phyloP scores from a whole-genome alignment of 306 rosid genomes.

The Cucumis hystrix region DNA sequence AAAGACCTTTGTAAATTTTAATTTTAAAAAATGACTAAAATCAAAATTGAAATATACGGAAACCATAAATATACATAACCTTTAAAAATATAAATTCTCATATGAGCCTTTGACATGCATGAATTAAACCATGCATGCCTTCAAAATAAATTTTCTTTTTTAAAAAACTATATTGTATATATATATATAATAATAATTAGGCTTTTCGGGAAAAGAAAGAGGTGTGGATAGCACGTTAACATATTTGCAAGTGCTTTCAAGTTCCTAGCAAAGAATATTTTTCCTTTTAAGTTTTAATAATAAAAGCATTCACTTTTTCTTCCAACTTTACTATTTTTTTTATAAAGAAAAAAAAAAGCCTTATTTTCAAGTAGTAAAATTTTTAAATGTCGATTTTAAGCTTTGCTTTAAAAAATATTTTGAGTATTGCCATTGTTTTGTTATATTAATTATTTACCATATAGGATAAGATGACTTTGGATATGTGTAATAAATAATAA shows the following conservation, averaged over 20 bases:
- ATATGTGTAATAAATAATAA: not conserved
- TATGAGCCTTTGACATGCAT: not conserved
- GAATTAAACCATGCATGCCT: not conserved
- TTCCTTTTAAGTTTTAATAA: not conserved
- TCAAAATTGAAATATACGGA: not conserved
- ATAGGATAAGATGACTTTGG: not conserved
- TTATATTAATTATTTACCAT: no score
- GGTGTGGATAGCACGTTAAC: constrained; percentile 6
- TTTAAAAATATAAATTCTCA: no score
- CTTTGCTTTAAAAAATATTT: not conserved
- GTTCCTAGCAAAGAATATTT: not conserved
- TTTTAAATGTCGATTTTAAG: not conserved
- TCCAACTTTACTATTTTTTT: not conserved
- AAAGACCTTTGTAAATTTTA: not conserved
- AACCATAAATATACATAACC: not conserved
- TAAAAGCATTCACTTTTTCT: not conserved
- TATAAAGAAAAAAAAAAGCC: not conserved
- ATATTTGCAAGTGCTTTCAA: not conserved
- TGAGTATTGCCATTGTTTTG: not conserved
- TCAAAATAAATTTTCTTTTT: no score
- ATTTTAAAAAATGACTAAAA: no score
- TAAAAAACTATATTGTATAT: no score
- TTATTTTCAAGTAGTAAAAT: not conserved
- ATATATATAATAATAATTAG: not conserved
- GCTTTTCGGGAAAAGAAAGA: not conserved